Percentiles rank a stretch among this genome's conserved stretches.
phyloP scores from a whole-genome alignment of 2,329 filamentous ascomycete genomes.

The Aspergillus oerlinghausenensis region DNA sequence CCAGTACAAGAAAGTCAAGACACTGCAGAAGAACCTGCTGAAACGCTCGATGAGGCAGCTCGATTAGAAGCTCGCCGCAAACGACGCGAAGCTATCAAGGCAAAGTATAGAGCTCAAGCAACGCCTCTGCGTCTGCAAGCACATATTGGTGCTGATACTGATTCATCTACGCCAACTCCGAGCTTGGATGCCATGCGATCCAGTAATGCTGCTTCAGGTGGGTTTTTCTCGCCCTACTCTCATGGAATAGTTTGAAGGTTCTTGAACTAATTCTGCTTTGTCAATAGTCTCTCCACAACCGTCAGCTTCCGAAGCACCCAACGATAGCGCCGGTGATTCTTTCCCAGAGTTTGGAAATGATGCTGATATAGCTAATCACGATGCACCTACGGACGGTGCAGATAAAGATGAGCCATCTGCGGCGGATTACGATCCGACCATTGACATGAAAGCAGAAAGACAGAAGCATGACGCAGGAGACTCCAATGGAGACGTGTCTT shows the following conservation, averaged over 20 bases:
- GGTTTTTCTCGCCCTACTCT: slow-evolving; percentile 6
- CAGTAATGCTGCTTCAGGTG: slow-evolving; percentile 36
- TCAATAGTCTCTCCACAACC: slow-evolving; percentile 27
- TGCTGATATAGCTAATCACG: slow-evolving; percentile 59
- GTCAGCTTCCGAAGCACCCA: slow-evolving; percentile 46
- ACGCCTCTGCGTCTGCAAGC: slow-evolving; percentile 72
- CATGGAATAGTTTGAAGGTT: not conserved
- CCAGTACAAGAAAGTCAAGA: slow-evolving; percentile 10
- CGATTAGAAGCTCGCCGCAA: slow-evolving; percentile 81
- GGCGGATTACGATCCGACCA: slow-evolving; percentile 84
- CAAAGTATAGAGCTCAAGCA: slow-evolving; percentile 68
- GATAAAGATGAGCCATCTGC: slow-evolving; percentile 78
- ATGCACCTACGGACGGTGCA: slow-evolving; percentile 34
- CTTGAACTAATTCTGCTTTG: slow-evolving; percentile 4
- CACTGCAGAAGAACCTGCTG: slow-evolving; percentile 43
- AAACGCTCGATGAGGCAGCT: slow-evolving; percentile 72
- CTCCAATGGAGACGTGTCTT: slow-evolving; percentile 52
- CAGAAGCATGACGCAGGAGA: slow-evolving; percentile 63
- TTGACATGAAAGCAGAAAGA: slow-evolving; percentile 82
- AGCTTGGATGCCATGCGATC: slow-evolving; percentile 42
- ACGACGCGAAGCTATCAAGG: slow-evolving; percentile 76
- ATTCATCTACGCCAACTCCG: slow-evolving; percentile 50
- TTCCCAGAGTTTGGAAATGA: slow-evolving; percentile 64
- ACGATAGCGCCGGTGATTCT: slow-evolving; percentile 48
- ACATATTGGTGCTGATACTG: slow-evolving; percentile 57